A percentile compares a stretch with the other conserved stretches of the same genome.
Evolutionary conservation across 2,329 filamentous ascomycete genomes (phyloP).

Genomic region (Ophiostoma angusticollis): DNA sequence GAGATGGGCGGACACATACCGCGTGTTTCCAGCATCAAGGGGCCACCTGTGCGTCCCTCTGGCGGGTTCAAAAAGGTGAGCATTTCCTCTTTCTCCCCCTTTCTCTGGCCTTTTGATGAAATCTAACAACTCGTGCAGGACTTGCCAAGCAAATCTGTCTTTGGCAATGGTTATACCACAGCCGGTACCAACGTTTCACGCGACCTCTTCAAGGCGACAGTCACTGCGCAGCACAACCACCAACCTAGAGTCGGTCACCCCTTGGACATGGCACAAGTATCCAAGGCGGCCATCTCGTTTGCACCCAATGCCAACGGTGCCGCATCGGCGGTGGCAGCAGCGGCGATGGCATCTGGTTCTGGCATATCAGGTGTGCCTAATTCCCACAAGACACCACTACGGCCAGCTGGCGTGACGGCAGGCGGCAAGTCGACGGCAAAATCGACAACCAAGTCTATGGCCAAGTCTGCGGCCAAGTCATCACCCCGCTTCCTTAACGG

Average conservation of each 20-base stretch:
- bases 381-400: slow-evolving; percentile 56
- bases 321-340: slow-evolving; percentile 2
- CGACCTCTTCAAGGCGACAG: slow-evolving; percentile 52
- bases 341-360: slow-evolving; percentile 4
- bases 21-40: slow-evolving; percentile 51
- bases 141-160: slow-evolving; percentile 43
- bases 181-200: slow-evolving; percentile 40
- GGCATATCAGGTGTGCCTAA: slow-evolving; percentile 1
- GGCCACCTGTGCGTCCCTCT: slow-evolving; percentile 74
- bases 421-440: slow-evolving; percentile 40
- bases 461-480: slow-evolving; percentile 48
- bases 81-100: slow-evolving; percentile 16
- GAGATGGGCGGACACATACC: slow-evolving; percentile 43
- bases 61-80: slow-evolving; percentile 58
- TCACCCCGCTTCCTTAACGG: slow-evolving; percentile 82
- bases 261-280: slow-evolving; percentile 75
- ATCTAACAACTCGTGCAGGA: slow-evolving; percentile 33
- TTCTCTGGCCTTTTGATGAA: background rate
- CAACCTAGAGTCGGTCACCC: slow-evolving; percentile 54
- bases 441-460: slow-evolving; percentile 43
- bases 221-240: slow-evolving; percentile 53
- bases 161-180: slow-evolving; percentile 48
- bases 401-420: slow-evolving; percentile 34
- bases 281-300: slow-evolving; percentile 82
- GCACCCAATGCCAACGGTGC: slow-evolving; percentile 41